Conservation (phyloP, 768 basidiomycete species). For the Gelatoporia subvermispora region DNA sequence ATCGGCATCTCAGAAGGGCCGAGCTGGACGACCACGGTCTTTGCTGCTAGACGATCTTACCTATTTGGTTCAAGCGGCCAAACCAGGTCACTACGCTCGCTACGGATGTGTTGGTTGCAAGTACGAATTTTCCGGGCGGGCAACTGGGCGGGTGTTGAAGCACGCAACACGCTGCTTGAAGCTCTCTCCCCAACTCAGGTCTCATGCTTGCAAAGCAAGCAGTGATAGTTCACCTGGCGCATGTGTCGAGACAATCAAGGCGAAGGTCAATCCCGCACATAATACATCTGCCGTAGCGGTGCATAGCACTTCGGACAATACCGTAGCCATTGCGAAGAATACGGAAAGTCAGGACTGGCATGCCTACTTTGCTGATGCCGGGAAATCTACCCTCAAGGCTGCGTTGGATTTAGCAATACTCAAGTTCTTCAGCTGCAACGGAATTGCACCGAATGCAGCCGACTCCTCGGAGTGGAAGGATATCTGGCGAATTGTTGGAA, state of each 20-base stretch:
- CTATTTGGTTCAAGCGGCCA: no score
- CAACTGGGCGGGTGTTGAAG: not conserved
- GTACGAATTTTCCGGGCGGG: not conserved
- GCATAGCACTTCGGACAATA: not conserved
- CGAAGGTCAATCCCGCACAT: not conserved
- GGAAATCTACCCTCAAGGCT: not conserved
- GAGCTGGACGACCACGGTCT: no score
- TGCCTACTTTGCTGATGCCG: not conserved
- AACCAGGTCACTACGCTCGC: no score
- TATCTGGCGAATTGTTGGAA: constrained; percentile 1
- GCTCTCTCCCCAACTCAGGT: not conserved
- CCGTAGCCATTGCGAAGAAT: not conserved
- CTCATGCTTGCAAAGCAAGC: not conserved
- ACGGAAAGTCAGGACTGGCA: not conserved
- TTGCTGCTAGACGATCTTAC: no score
- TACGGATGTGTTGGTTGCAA: not conserved
- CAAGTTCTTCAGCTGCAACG: constrained; percentile 4
- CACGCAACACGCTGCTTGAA: not conserved
- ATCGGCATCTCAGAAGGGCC: no score
- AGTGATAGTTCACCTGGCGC: not conserved
- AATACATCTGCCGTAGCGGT: not conserved
- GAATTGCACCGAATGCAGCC: constrained; percentile 1
- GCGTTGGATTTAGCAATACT: constrained; percentile 1
- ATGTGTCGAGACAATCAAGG: not conserved
- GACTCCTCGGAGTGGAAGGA: constrained; percentile 8